These are phyloP conservation scores for Suillus ampliporus DNA, from an alignment of 768 basidiomycete genomes.

Conservation along the genomic window DNA sequence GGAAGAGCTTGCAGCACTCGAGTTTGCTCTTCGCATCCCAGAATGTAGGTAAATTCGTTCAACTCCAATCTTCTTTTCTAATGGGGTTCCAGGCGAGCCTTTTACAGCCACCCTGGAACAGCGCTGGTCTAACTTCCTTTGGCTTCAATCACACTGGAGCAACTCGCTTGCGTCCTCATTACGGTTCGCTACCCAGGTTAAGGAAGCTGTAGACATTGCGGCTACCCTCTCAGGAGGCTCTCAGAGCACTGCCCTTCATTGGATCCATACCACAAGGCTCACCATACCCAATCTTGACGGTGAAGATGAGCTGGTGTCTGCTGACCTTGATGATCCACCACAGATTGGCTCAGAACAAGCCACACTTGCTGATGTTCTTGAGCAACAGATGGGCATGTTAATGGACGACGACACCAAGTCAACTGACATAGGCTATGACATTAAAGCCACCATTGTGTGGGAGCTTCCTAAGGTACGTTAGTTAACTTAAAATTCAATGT, in stretches of 20 bases:
- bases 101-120: conserved; percentile 1
- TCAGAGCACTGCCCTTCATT: background rate
- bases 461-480: background rate
- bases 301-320: background rate
- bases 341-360: background rate
- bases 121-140: conserved; percentile 13
- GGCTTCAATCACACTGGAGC: conserved; percentile 23
- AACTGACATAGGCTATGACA: background rate
- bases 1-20: conserved; percentile 32
- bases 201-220: conserved; percentile 7
- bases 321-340: background rate
- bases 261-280: background rate
- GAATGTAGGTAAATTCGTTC: conserved; percentile 17
- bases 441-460: background rate
- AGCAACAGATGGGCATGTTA: background rate
- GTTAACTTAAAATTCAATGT: background rate
- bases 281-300: background rate
- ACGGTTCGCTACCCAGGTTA: conserved; percentile 17
- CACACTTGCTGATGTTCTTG: background rate
- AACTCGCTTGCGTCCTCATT: conserved; percentile 14
- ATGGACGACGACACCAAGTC: background rate
- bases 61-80: background rate
- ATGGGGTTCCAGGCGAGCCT: conserved; percentile 3
- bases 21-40: conserved; percentile 18
- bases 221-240: background rate